Base-by-base conservation (phyloP, 495 filamentous ascomycete species). In the Filosporella fistucella region DNA sequence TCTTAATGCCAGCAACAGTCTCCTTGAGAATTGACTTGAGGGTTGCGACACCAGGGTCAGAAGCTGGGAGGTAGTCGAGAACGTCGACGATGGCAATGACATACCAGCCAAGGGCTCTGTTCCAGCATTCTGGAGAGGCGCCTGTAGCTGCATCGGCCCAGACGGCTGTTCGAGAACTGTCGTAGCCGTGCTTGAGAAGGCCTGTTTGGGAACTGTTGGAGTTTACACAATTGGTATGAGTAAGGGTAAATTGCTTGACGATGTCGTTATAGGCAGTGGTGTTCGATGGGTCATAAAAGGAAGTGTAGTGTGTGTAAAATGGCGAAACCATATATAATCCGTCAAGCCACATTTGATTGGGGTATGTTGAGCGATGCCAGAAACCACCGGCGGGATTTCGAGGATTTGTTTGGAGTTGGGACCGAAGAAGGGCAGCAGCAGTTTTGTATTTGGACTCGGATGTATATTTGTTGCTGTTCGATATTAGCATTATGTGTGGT, bases 41-140 rank as follows among this genome's bases (percentile, higher is more conserved):
- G 25, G 52, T 60, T 8, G 40, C 44, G 38, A 61, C 59, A 3
- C 67, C 67, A 1, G 60, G 40, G 25, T 68, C 63, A 0, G 35
- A 25, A 20, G 45, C n/a, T 4, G 67, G 67, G 40, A 74, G 70
- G 22, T 70, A 55, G 30, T 78, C 72, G 21, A 82, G 63, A 13
- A 74, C 67, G 42, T 82, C 77, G 1, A 80, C 63, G 1, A 84
- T 59, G 9, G 72, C 72, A 68, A 81, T 76, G 23, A 75, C 57
- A 46, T 80, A 82, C 80, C 78, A 82, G 0, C 78, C 80, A 14
- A 80, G 60, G 0, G 78, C 70, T 13, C 80, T 68, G 43, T 68
- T 64, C 80, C 80, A 84, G 18, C 78, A 75, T 11, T 74, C 58
- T 4, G 74, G 77, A 20, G 69, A 67, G 2, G 71, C 76, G 25